Base-by-base conservation (phyloP, 2,329 filamentous ascomycete genomes). In the Paracamarosporium sp. region DNA sequence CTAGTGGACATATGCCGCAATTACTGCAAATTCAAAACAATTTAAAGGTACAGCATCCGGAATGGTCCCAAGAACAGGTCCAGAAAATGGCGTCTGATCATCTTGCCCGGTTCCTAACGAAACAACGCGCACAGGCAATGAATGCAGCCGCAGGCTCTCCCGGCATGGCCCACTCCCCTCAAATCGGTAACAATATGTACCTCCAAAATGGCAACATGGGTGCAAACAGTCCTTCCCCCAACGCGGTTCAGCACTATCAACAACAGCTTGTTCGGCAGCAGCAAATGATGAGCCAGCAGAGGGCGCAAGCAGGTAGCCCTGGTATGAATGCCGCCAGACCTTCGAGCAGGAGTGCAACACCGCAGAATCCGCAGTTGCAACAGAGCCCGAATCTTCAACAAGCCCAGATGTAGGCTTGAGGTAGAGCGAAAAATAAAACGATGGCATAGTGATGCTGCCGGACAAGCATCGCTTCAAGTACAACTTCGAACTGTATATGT, bases 301-400 rank as follows among this genome's bases (percentile, higher is more conserved):
- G 68, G 31, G 58, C 62, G 54, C 73, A 74, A 50, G 71, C 66
- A 24, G 68, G 69, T 24, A 74, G 71, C 56, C 73, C 72, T 7
- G 66, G 67, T 40, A 54, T 75, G 58, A 74, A 65, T 40, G 17
- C 36, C 51, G 70, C 67, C 35, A 62, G 68, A 55, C 71, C 67
- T 50, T 64, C 66, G 35, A 78, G 75, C 57, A 64, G 75, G 50
- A 78, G 75, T 60, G 75, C 73, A 24, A 78, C 75, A 33, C 75
- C 75, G 12, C 74, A 76, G 50, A 75, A 76, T 47, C 66, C 71
- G 31, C 64, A 66, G 55, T 67, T 73, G 60, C 67, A 71, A 61
- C 66, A 69, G 38, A 69, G 66, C 40, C 66, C 66, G 4, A 58
- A 52, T 33, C 27, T 72, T 55, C 69, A 72, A 58, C 72, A 75